These are phyloP conservation scores for Penicillium concentricum DNA, from an alignment of 2,329 filamentous ascomycete species.

Conservation along the genomic window DNA sequence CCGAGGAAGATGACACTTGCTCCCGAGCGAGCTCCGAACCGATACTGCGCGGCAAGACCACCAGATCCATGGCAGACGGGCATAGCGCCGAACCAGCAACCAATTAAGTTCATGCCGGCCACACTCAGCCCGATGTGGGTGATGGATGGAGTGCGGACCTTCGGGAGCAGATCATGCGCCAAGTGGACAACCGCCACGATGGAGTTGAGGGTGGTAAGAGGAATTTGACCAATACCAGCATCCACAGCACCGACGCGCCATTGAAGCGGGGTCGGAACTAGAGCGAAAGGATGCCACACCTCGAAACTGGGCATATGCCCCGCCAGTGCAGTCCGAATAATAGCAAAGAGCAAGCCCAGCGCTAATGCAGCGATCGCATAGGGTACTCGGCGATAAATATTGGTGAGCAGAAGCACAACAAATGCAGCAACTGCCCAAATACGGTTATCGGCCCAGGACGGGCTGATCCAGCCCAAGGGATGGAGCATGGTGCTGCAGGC, in stretches of 20 bases:
- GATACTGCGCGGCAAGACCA: constrained; percentile 83
- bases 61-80: constrained; percentile 92
- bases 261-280: constrained; percentile 46
- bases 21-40: constrained; percentile 87
- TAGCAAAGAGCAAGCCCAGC: constrained; percentile 66
- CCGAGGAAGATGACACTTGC: constrained; percentile 80
- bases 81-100: constrained; percentile 93
- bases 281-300: constrained; percentile 60
- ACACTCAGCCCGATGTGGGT: constrained; percentile 80
- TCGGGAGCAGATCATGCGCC: constrained; percentile 72
- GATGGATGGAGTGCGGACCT: constrained; percentile 65
- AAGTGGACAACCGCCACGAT: constrained; percentile 84
- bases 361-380: constrained; percentile 74
- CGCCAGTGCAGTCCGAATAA: constrained; percentile 39
- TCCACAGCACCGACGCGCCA: constrained; percentile 59
- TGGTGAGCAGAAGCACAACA: constrained; percentile 66
- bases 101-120: constrained; percentile 75
- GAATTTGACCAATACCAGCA: constrained; percentile 80
- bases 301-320: constrained; percentile 52
- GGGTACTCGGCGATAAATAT: constrained; percentile 65
- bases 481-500: constrained; percentile 68
- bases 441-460: constrained; percentile 71
- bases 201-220: constrained; percentile 88
- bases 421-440: constrained; percentile 76
- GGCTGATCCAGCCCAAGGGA: constrained; percentile 65